Percentiles rank a stretch among this genome's conserved stretches.
Conservation (phyloP, 768 basidiomycete genomes). For the Tulasnella sp. region DNA sequence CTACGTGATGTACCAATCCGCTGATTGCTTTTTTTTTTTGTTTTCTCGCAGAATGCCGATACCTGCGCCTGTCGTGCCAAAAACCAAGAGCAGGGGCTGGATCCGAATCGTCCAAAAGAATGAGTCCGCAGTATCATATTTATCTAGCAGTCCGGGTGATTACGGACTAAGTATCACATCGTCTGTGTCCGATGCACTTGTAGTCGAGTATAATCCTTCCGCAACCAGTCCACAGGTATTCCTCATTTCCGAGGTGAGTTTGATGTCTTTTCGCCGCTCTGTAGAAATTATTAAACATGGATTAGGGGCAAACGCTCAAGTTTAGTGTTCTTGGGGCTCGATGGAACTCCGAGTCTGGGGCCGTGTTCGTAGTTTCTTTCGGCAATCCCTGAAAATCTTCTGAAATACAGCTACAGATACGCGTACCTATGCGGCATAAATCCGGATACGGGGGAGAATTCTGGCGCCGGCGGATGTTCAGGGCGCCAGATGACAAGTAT, state of each 20-base stretch:
- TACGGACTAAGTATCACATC: neutral
- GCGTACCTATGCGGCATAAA: neutral
- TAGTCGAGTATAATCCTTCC: slow-evolving; percentile 6
- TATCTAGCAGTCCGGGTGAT: neutral
- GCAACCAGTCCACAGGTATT: neutral
- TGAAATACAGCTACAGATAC: neutral
- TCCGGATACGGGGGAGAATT: neutral
- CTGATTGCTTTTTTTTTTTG: neutral
- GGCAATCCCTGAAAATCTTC: neutral
- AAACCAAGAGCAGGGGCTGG: neutral
- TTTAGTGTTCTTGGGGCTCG: neutral
- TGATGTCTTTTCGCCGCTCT: neutral
- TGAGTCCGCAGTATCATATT: neutral
- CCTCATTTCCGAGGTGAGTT: neutral
- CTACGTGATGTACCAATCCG: too few relatives aligned
- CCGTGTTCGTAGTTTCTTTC: too few relatives aligned
- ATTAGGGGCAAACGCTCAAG: neutral
- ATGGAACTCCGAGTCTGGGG: too few relatives aligned
- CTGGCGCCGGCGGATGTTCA: too few relatives aligned
- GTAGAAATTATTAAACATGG: neutral
- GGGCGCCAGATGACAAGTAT: neutral
- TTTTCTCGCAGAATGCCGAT: neutral
- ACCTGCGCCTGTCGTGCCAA: neutral
- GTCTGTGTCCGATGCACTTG: neutral
- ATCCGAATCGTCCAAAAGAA: neutral